Evolutionary conservation across 345 rosid genomes (phyloP).

Genomic region (Murraya paniculata): DNA sequence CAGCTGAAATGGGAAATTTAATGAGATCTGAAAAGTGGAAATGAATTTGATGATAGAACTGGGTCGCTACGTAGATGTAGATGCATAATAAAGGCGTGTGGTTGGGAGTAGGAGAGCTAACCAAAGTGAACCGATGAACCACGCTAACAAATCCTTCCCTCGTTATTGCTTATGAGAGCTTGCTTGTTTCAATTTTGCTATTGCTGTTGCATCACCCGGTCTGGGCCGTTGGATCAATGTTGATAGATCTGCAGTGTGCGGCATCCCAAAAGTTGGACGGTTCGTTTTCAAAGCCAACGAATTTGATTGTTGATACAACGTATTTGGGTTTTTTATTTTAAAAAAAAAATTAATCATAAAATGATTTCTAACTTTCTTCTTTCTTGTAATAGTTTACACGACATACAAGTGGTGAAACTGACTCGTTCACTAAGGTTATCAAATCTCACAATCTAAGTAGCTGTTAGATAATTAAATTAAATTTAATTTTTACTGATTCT

Average conservation of each 20-base stretch:
- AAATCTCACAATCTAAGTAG: too few species aligned
- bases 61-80: too few species aligned
- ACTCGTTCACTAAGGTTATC: too few species aligned
- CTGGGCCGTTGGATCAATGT: not conserved
- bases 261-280: not conserved
- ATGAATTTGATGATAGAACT: not conserved
- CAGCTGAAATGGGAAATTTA: not conserved
- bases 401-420: too few species aligned
- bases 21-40: not conserved
- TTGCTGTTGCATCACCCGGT: not conserved
- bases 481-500: too few species aligned
- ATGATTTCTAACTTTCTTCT: too few species aligned
- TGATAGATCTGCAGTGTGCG: not conserved
- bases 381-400: too few species aligned
- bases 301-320: too few species aligned
- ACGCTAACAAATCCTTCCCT: not conserved
- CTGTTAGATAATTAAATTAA: too few species aligned
- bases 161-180: not conserved
- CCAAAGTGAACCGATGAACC: conserved; percentile 8
- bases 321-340: too few species aligned
- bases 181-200: not conserved
- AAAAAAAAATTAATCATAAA: too few species aligned
- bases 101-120: conserved; percentile 30
- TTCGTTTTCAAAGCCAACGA: not conserved
- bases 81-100: conserved; percentile 14